Evolutionary conservation across 1,139 yeast genomes (phyloP), one percentile per base, ranked within the genome.

Genomic region (Candida sp.): DNA sequence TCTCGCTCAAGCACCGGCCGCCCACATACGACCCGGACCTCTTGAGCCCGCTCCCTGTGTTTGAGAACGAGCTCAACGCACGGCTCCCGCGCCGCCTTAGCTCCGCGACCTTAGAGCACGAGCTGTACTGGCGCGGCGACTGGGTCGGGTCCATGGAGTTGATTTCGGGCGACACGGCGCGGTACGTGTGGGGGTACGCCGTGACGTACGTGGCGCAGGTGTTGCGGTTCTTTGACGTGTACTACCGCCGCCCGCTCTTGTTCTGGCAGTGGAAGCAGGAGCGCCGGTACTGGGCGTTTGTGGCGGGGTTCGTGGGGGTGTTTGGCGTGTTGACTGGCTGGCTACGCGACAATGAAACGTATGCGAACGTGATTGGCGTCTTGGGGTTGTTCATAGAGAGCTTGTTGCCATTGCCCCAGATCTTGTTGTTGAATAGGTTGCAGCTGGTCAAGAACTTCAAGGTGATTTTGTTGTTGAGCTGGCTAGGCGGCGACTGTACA

Each of bases 221-320:
- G 40, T 60, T 88, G 32, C 76, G 84, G 49, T 77, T 86, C 52
- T 88, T 87, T 65, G 94, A 88, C 64, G 89, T 89, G 30, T 81
- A 81, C 62, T 88, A 84, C 61, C 73, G 76, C 48, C 73, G 96
- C 54, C 87, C 93, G 1, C 78, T 74, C 48, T 69, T 77, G 38
- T 90, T 91, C 62, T 91, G 98, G 97, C 96, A 90, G 67, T 91
- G 97, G 97, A 76, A 80, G 55, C 76, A 83, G 5, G 81, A 84
- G 49, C 62, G 54, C 3, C 70, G 68, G 23, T 91, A 85, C 68
- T 90, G 96, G 96, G 75, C 70, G 58, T 90, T 87, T 62, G 61
- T 91, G 6, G 61, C 67, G 0, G 62, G 70, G n/a, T 87, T 88
- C 57, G 59, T 82, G 1, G 59, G 65, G 0, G 47, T 65, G 1